Base-by-base conservation (phyloP, 225 moss, liverwort and hornwort species). In the Marchantia paleacea region DNA sequence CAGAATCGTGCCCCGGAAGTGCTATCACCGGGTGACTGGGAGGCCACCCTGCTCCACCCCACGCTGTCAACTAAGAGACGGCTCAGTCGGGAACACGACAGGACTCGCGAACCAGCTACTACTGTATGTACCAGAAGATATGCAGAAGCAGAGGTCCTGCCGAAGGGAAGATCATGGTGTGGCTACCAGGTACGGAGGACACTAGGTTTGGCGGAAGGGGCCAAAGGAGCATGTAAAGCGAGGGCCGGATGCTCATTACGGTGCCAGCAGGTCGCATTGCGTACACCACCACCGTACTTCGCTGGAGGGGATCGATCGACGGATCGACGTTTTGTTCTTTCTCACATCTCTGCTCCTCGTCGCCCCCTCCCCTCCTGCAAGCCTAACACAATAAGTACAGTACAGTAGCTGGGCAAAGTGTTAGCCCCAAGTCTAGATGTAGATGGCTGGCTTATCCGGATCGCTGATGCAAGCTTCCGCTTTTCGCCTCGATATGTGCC, bases 371-470 rank as follows among this genome's bases (percentile, higher is more conserved):
- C 39, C 39, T 39, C 39, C 39, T 39, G 39, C 39, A 39, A 39
- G 39, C 39, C 39, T 39, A 39, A 2, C 39, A 39, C 39, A 39
- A 39, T 39, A 39, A 39, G 58, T 58, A 58, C 58, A 58, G 58
- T 58, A 18, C 20, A 0, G 15, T 12, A 58, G 58, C 58, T 58
- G 16, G 20, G 18, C 58, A 12, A 58, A 58, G 58, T 19, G 18
- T 58, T 39, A 39, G 39, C 39, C 39, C 39, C 39, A 39, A 20
- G 18, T 62, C 62, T 62, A 24, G n/a, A 30, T 31, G 12, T 30
- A 68, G 68, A n/a, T 68, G 11, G 29, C 14, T 68, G 30, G 68
- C 68, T 68, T 68, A 68, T 68, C 11, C 68, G 68, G 13, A 68
- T 22, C 22, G 4, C n/a, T n/a, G 22, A 19, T 20, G 66, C 66